A percentile compares a stretch with the other conserved stretches of the same genome.
Evolutionary conservation across 805 yeast species (phyloP).

Genomic region (Ogataea methylovora): DNA sequence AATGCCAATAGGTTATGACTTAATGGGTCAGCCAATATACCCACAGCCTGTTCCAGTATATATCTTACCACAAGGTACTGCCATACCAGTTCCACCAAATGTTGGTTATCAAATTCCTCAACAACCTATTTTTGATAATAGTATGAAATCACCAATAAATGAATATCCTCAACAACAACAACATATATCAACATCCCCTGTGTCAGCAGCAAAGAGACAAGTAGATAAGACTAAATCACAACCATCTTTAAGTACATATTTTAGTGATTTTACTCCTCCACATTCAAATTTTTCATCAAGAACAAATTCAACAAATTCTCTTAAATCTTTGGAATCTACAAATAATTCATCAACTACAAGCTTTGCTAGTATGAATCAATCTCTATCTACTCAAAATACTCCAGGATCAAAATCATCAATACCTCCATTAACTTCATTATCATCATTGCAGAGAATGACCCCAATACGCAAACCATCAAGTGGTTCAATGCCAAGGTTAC

Average conservation of each 20-base stretch:
- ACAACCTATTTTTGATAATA: too few species aligned
- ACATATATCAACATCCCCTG: slow-evolving; percentile 2
- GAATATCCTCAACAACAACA: not conserved
- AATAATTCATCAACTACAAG: slow-evolving; percentile 18
- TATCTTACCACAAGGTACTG: slow-evolving; percentile 17
- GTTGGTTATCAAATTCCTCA: slow-evolving; percentile 8
- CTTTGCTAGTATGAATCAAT: slow-evolving; percentile 4
- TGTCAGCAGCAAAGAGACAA: slow-evolving; percentile 3
- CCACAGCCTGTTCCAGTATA: slow-evolving; percentile 24
- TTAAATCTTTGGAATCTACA: slow-evolving; percentile 22
- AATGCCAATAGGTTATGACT: slow-evolving; percentile 23
- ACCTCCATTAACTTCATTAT: slow-evolving; percentile 24
- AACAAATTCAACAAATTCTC: slow-evolving; percentile 24
- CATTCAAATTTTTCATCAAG: slow-evolving; percentile 22
- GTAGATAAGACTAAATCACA: slow-evolving; percentile 12
- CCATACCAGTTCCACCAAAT: slow-evolving; percentile 14
- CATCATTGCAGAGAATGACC: slow-evolving; percentile 58
- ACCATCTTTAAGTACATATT: slow-evolving; percentile 12
- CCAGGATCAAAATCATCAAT: slow-evolving; percentile 9
- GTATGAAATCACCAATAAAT: slow-evolving; percentile 2
- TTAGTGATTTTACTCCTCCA: slow-evolving; percentile 19
- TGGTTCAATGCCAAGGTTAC: slow-evolving; percentile 13
- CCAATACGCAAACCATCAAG: slow-evolving; percentile 32
- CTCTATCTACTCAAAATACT: not conserved
- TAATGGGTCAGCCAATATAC: slow-evolving; percentile 23